Base-by-base conservation (phyloP, 768 basidiomycete genomes). In the Lanmaoa rubissima region DNA sequence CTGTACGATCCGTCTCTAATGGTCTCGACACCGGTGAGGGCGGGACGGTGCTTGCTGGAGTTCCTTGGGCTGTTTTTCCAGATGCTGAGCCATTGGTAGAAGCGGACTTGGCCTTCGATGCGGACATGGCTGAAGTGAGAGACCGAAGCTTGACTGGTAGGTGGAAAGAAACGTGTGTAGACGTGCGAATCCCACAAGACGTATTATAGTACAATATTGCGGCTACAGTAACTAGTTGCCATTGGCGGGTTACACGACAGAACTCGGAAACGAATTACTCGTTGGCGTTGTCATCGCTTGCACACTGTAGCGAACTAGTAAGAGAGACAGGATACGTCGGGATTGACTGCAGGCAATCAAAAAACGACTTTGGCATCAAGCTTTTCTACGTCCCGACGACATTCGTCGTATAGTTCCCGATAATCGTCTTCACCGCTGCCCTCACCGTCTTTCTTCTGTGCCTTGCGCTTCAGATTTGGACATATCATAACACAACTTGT, bases 401-500 rank as follows among this genome's bases (percentile, higher is more conserved):
- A 88, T 69, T 97, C 93, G 43, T 90, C 85, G 73, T 95, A 94
- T 58, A 90, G 73, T 66, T 92, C 90, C 69, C 81, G 81, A 74
- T 91, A 96, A 67, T 97, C 95, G 54, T 89, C 87, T 58, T 92
- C 90, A 65, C 82, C 82, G 24, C 79, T 84, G 40, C 82, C 87
- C 42, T 84, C 86, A 5, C 72, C 75, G 16, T 76, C 80, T 63
- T 88, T 87, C 66, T 78, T 75, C 65, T 84, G 86, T 46, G 73
- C 70, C 68, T 86, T 89, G 71, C 83, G 85, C 70, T 92, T 91
- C 69, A 84, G 79, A 68, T 87, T 79, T 1, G 92, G 90, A 71
- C 90, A 94, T 51, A 98, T 80, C 85, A 99, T 90, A 5, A 99
- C 95, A 73, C 95, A 98, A 63, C 94, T 96, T 48, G 97, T 99